These are phyloP conservation scores for Venturia oleaginea DNA, from an alignment of 2,329 filamentous ascomycete species.

Conservation along the genomic window DNA sequence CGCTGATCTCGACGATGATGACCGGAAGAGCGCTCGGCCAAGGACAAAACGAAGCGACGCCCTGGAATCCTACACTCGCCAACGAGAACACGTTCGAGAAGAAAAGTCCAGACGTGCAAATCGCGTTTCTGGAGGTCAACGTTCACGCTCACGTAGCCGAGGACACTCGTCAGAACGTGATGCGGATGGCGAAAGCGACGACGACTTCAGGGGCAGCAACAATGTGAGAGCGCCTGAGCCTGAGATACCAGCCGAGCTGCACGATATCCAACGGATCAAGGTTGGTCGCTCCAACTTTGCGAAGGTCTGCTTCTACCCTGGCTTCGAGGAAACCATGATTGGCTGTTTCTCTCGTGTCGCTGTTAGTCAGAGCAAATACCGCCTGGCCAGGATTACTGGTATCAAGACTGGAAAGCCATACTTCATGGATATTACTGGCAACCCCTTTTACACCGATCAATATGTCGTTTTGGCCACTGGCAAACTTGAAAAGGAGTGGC, in stretches of 20 bases:
- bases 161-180: conserved; percentile 40
- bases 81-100: conserved; percentile 52
- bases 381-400: conserved; percentile 80
- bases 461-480: conserved; percentile 78
- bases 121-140: conserved; percentile 30
- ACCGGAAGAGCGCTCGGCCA: conserved; percentile 54
- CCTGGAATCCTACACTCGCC: conserved; percentile 61
- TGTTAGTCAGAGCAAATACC: conserved; percentile 76
- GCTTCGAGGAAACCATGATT: conserved; percentile 70
- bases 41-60: conserved; percentile 56
- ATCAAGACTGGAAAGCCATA: conserved; percentile 76
- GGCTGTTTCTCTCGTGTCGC: conserved; percentile 82
- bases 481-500: conserved; percentile 73
- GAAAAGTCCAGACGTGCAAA: conserved; percentile 41
- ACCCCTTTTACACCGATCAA: conserved; percentile 76
- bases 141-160: conserved; percentile 30
- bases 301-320: conserved; percentile 86
- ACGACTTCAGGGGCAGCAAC: neutral
- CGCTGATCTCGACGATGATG: conserved; percentile 68
- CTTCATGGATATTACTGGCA: conserved; percentile 63
- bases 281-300: conserved; percentile 81
- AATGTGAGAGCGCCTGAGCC: conserved; percentile 24
- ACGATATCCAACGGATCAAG: conserved; percentile 75
- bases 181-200: conserved; percentile 55
- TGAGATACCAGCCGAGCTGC: conserved; percentile 60